Percentiles rank a stretch among this genome's conserved stretches.
phyloP scores from a whole-genome alignment of 2,329 filamentous ascomycete species.

The Aschersonia sp. region DNA sequence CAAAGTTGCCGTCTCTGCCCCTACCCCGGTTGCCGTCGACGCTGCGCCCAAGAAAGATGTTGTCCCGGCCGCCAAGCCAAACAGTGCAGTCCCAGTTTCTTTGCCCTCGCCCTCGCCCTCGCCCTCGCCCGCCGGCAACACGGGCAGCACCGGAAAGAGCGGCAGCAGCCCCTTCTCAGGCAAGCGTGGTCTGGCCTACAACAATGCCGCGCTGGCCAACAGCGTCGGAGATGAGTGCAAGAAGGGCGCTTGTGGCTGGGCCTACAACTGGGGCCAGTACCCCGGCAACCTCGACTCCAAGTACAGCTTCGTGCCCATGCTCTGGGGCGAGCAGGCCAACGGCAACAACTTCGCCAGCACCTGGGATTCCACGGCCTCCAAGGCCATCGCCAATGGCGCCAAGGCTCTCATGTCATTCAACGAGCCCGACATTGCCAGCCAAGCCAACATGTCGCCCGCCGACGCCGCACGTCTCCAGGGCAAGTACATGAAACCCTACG shows the following conservation, averaged over 20 bases:
- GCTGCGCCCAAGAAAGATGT: too few species aligned
- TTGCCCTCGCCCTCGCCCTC: background rate
- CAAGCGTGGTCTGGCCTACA: slow-evolving; percentile 59
- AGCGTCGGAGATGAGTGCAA: slow-evolving; percentile 29
- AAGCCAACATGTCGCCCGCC: slow-evolving; percentile 41
- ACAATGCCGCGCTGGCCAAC: slow-evolving; percentile 37
- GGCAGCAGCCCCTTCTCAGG: slow-evolving; percentile 6
- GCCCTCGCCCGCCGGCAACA: slow-evolving; percentile 1
- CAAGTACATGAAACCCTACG: slow-evolving; percentile 39
- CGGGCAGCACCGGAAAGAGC: slow-evolving; percentile 1
- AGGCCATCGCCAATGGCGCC: slow-evolving; percentile 37
- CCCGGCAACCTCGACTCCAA: slow-evolving; percentile 24
- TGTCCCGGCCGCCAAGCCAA: too few species aligned
- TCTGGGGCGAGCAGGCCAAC: slow-evolving; percentile 32
- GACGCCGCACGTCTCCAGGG: slow-evolving; percentile 38
- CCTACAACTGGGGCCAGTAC: slow-evolving; percentile 52
- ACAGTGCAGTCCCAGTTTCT: too few species aligned
- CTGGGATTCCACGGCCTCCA: slow-evolving; percentile 36
- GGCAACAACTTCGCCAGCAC: slow-evolving; percentile 10
- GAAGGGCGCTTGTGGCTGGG: slow-evolving; percentile 34
- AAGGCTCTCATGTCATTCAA: slow-evolving; percentile 53
- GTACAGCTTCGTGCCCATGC: slow-evolving; percentile 51
- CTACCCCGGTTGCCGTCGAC: background rate
- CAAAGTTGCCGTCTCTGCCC: slow-evolving; percentile 1
- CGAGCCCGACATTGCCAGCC: slow-evolving; percentile 49